Conservation (phyloP, 768 basidiomycete genomes). For the Kwoniella heveanensis region DNA sequence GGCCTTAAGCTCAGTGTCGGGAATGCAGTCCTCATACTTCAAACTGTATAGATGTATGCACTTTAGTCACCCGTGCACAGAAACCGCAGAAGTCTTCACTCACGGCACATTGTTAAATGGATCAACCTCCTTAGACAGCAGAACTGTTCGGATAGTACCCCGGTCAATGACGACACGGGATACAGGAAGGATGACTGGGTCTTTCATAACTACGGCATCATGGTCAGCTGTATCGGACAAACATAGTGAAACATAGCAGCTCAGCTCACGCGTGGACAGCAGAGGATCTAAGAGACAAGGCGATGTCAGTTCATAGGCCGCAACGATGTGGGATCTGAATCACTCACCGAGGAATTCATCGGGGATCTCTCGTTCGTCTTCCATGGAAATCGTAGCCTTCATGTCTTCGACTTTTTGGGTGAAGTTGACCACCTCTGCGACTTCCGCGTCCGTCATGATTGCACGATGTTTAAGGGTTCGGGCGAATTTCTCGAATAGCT, state of each 20-base stretch:
- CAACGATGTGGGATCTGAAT: neutral
- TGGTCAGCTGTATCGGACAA: neutral
- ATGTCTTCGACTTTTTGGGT: conserved; percentile 80
- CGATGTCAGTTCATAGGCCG: neutral
- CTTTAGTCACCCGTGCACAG: conserved; percentile 11
- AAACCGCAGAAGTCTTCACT: conserved; percentile 51
- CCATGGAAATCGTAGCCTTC: conserved; percentile 70
- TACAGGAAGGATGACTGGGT: conserved; percentile 86
- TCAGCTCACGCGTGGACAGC: conserved; percentile 20
- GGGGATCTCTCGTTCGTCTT: conserved; percentile 84
- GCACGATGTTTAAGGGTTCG: conserved; percentile 65
- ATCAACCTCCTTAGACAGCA: conserved; percentile 86
- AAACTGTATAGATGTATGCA: conserved; percentile 25
- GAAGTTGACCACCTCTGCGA: conserved; percentile 70
- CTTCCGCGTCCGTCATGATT: conserved; percentile 76
- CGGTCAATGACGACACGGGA: conserved; percentile 79
- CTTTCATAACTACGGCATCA: conserved; percentile 89
- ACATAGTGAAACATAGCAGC: neutral
- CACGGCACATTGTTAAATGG: conserved; percentile 95
- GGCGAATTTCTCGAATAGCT: conserved; percentile 77
- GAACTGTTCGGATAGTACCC: conserved; percentile 89
- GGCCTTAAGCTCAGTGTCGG: conserved; percentile 71
- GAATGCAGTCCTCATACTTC: conserved; percentile 48
- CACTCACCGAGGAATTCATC: conserved; percentile 88
- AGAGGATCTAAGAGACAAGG: conserved; percentile 13